Evolutionary conservation across 2,329 filamentous ascomycete species (phyloP).

Genomic region (Pestalotiopsis sp.): DNA sequence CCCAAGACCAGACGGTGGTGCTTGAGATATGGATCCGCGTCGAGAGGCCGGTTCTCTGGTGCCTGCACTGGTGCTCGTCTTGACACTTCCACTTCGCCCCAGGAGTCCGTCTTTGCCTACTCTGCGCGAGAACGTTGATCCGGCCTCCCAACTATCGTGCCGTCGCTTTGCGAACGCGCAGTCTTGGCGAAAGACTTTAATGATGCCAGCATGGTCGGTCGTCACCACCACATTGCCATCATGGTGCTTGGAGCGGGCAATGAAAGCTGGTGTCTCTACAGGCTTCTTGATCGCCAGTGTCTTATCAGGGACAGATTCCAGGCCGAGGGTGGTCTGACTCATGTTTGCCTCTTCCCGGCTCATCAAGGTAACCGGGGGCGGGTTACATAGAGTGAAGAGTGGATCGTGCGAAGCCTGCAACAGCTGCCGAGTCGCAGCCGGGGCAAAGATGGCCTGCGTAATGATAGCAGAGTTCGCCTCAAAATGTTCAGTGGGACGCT

Average conservation of each 20-base stretch:
- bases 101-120: conserved; percentile 62
- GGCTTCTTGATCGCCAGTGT: conserved; percentile 42
- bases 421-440: conserved; percentile 73
- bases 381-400: conserved; percentile 95
- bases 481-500: conserved; percentile 83
- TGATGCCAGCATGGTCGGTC: conserved; percentile 81
- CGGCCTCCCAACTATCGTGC: conserved; percentile 76
- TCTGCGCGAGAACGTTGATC: conserved; percentile 74
- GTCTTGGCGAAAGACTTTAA: conserved; percentile 95
- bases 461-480: conserved; percentile 89
- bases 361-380: conserved; percentile 81
- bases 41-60: conserved; percentile 48
- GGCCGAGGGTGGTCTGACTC: conserved; percentile 42
- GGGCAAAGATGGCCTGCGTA: conserved; percentile 86
- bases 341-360: conserved; percentile 65
- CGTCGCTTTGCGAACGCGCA: conserved; percentile 81
- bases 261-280: conserved; percentile 75
- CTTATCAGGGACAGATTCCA: conserved; percentile 29
- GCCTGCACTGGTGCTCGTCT: conserved; percentile 53
- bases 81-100: conserved; percentile 57
- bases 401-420: conserved; percentile 84
- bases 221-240: conserved; percentile 92
- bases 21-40: conserved; percentile 53
- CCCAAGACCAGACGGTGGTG: conserved; percentile 26
- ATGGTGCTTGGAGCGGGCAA: conserved; percentile 73